Base-by-base conservation (phyloP, 1,284 basidiomycete genomes). In the Cryptococcus sp. region DNA sequence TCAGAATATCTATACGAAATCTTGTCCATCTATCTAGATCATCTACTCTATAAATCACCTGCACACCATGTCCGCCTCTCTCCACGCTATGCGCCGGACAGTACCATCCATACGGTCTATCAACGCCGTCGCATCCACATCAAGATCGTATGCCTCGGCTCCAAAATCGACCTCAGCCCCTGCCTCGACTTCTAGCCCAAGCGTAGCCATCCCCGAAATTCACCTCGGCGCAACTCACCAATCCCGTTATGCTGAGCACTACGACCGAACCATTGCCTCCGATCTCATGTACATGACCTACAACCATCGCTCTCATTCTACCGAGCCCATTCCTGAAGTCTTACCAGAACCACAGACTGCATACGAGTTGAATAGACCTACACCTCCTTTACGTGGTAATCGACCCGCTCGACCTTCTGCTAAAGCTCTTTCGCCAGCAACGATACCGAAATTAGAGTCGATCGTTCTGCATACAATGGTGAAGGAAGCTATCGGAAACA, bases 231-330 rank as follows among this genome's bases (percentile, higher is more conserved):
- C 75, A 9, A 88, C 86, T 43, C 85, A 88, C 45, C 79, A 82
- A 54, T 86, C 82, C 63, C 84, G 93, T 45, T 82, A 92, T 53
- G 78, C 82, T 54, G 85, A 91, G 59, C 89, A 97, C 78, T 98
- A 96, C 78, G 74, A 87, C 69, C 77, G 79, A 48, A 87, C 91
- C 9, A 81, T 98, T 53, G 82, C 85, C 21, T 85, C 91, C 64
- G 83, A 97, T 76, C 78, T 96, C 61, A 83, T 98, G 80, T 98
- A 98, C 81, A 88, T 98, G 83, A 88, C 88, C 46, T 97, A 96
- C 78, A 80, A 85, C 54, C 91, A 94, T 74, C 68, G 81, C 82
- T 43, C 63, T 53, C 41, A 48, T 52, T 25, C 56, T 28, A 46
- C 59, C 25, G 36, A 52, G 52, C 57, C 55, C 18, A 51, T 56